phyloP scores from a whole-genome alignment of 495 filamentous ascomycete species.

The Bathelium albidoporum region DNA sequence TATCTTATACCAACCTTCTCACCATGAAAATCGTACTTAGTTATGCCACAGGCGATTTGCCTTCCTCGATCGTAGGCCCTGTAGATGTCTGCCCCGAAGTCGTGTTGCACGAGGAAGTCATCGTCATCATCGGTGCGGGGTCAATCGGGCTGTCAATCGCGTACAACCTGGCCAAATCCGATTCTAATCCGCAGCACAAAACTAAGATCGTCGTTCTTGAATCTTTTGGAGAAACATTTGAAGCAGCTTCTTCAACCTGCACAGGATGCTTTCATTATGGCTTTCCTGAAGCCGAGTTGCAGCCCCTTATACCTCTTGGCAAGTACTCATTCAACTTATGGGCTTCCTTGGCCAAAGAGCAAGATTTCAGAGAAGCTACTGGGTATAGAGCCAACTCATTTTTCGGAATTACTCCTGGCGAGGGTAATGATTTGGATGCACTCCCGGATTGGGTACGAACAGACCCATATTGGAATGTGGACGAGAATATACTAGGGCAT shows the following conservation, averaged over 20 bases:
- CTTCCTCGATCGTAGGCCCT: too few species aligned
- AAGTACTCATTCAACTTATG: neutral
- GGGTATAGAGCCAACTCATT: neutral
- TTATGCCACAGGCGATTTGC: too few species aligned
- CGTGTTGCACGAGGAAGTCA: too few species aligned
- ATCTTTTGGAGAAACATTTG: neutral
- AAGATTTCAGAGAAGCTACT: neutral
- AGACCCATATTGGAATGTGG: neutral
- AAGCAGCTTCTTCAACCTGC: neutral
- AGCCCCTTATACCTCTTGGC: neutral
- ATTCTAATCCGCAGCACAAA: too few species aligned
- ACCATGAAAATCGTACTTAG: too few species aligned
- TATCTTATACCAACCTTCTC: too few species aligned
- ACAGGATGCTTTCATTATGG: neutral
- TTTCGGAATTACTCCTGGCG: neutral
- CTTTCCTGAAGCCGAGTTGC: neutral
- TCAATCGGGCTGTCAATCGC: too few species aligned
- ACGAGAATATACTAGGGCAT: neutral
- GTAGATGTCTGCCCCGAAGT: too few species aligned
- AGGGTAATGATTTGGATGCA: neutral
- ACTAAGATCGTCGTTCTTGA: neutral
- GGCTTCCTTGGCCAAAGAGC: neutral
- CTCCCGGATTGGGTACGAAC: neutral
- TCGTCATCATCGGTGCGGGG: too few species aligned
- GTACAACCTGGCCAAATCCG: too few species aligned